phyloP scores from a whole-genome alignment of 306 rosid species.

The Medicago lupulina region DNA sequence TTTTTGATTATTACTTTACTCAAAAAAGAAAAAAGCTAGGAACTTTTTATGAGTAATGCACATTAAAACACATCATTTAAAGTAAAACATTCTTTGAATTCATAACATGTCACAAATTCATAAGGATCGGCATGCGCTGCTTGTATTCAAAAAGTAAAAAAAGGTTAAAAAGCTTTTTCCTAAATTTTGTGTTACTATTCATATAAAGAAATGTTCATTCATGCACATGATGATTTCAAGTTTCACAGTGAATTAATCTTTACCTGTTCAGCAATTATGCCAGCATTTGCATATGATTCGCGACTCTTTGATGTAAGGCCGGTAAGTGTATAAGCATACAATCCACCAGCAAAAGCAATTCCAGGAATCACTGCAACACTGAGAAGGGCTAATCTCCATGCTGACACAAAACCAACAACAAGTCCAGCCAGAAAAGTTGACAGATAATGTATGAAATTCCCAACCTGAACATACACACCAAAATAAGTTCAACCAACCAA shows the following conservation, averaged over 20 bases:
- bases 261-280: constrained; percentile 95
- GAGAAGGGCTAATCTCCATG: constrained; percentile 93
- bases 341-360: constrained; percentile 96
- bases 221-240: constrained; percentile 20
- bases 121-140: constrained; percentile 42
- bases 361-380: constrained; percentile 99
- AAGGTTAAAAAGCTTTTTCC: constrained; percentile 35
- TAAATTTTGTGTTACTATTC: not conserved
- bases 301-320: constrained; percentile 98
- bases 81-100: constrained; percentile 26
- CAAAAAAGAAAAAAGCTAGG: constrained; percentile 37
- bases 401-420: constrained; percentile 98
- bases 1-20: constrained; percentile 33
- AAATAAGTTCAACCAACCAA: constrained; percentile 6
- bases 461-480: constrained; percentile 61
- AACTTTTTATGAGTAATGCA: constrained; percentile 44
- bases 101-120: constrained; percentile 41
- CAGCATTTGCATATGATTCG: constrained; percentile 95
- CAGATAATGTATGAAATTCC: constrained; percentile 96
- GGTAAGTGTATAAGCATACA: constrained; percentile 95
- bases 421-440: constrained; percentile 97
- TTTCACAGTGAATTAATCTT: constrained; percentile 31
- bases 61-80: constrained; percentile 52
- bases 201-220: constrained; percentile 25
- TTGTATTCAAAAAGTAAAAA: constrained; percentile 41